Base-by-base conservation (phyloP, 768 basidiomycete species). In the Mrakia frigida region DNA sequence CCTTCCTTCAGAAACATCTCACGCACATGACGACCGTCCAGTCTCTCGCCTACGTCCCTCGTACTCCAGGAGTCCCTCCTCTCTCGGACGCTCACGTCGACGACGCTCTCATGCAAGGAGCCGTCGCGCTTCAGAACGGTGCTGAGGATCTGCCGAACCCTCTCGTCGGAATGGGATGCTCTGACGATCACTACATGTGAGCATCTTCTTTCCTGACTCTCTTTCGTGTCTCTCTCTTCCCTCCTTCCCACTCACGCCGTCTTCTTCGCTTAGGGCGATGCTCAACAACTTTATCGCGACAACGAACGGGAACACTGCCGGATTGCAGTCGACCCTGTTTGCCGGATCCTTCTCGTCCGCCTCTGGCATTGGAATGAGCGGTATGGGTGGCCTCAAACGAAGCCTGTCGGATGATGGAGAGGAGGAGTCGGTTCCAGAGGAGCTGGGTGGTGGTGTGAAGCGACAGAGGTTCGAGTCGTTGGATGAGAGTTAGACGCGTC, bases 111-210 rank as follows among this genome's bases (percentile, higher is more conserved):
- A 37, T 18, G 37, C 78, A 70, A 56, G 74, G 56, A 33, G 70
- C 61, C 39, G 33, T 70, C 60, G 37, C 56, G 13, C 70, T 60
- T 10, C 76, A 67, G 23, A 65, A 60, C 50, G 75, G 59, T 35
- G 74, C 39, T 46, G 75, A 73, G 31, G 77, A 53, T 14, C 75
- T 79, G 9, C 60, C 92, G 79, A 94, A 96, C 83, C 92, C 92
- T 9, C 86, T 97, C 59, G 91, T 90, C 23, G 91, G 89, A 25
- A 91, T 94, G 89, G 94, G 93, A 18, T 87, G 95, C 74, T 88
- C 90, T 23, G 93, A 95, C 80, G 92, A 94, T 81, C 92, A 94
- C 83, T 97, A 95, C 84, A 74, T 74, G 71, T 73, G 41, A 68
- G 67, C 67, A 10, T 69, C 35, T 39, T 6, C 31, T 72, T 43